Base-by-base conservation (phyloP, 257 asterid species). In the Penstemon eatonii region DNA sequence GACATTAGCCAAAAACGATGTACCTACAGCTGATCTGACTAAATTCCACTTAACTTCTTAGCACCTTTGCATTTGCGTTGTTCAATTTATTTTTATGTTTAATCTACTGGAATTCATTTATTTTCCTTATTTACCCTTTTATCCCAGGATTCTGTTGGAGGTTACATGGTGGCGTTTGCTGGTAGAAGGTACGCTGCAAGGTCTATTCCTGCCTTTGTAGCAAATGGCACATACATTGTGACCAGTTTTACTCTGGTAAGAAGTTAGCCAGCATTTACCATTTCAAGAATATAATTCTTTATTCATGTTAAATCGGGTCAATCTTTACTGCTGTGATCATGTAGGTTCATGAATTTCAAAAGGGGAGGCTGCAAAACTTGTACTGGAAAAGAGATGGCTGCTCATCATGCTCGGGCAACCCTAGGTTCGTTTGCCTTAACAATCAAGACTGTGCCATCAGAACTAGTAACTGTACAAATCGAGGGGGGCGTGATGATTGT, bases 81-180 rank as follows among this genome's bases (percentile, higher is more conserved):
- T 6, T 18, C 52, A 5, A 44, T 15, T 18, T 25, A 3, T 8
- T 8, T 37, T 3, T 65, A 8, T 55, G 51, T 66, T 55, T 10
- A 49, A 46, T 67, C 4, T 18, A 11, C 33, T 25, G 33, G 2
- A 25, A 25, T 25, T 4, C 10, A 3, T 15, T 44, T 62, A 0
- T 60, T n/a, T 60, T 40, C 3, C 19, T 38, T 62, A 4, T 43
- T 37, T 46, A 7, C 45, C 13, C 4, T 58, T 25, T 5, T 11
- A 5, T 64, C 11, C 58, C 79, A 94, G 99, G 99, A 86, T 63
- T 56, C 83, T 18, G 79, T 74, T 45, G 99, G 99, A 69, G 99
- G 97, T 63, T 91, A 89, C 68, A 94, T 94, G 99, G 99, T 89
- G 60, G 99, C 97, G 72, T 91, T 94, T 80, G 95, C 99, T 71